Conservation (phyloP, 306 rosid genomes). For the Prunus persica region DNA sequence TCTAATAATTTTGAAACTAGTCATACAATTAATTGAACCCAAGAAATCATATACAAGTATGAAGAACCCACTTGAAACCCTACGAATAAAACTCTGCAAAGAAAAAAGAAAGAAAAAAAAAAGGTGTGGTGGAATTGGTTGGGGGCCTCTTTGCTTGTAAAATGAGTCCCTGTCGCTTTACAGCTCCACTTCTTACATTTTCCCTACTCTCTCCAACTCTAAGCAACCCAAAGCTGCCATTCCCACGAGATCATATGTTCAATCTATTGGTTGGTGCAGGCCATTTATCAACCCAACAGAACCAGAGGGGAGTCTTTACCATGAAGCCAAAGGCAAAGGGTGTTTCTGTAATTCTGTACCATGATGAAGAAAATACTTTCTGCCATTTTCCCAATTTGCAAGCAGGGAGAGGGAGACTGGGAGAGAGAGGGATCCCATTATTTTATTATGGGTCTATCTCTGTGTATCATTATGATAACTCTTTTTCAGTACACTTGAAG, state of each 20-base stretch:
- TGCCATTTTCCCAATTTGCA: background rate
- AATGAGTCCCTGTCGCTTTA: slow-evolving; percentile 41
- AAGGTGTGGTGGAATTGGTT: slow-evolving; percentile 13
- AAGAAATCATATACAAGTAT: too few species aligned
- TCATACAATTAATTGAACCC: background rate
- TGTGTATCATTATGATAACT: background rate
- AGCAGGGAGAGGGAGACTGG: background rate
- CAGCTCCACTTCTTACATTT: slow-evolving; percentile 19
- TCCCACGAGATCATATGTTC: slow-evolving; percentile 36
- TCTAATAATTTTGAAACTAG: too few species aligned
- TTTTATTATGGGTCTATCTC: background rate
- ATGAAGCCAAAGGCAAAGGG: slow-evolving; percentile 26
- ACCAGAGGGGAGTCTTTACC: slow-evolving; percentile 20
- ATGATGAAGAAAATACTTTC: background rate
- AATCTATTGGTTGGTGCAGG: slow-evolving; percentile 25
- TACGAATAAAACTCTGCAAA: background rate
- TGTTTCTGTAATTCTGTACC: slow-evolving; percentile 10
- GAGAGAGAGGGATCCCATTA: background rate
- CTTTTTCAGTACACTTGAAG: background rate
- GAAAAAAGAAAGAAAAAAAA: background rate
- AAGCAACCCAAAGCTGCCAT: slow-evolving; percentile 79
- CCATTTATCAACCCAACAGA: slow-evolving; percentile 4
- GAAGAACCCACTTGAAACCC: too few species aligned
- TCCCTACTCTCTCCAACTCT: slow-evolving; percentile 22
- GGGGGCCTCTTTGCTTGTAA: slow-evolving; percentile 36